Base-by-base conservation (phyloP, 1,139 yeast genomes). In the Debaryomycetaceae sp. region DNA sequence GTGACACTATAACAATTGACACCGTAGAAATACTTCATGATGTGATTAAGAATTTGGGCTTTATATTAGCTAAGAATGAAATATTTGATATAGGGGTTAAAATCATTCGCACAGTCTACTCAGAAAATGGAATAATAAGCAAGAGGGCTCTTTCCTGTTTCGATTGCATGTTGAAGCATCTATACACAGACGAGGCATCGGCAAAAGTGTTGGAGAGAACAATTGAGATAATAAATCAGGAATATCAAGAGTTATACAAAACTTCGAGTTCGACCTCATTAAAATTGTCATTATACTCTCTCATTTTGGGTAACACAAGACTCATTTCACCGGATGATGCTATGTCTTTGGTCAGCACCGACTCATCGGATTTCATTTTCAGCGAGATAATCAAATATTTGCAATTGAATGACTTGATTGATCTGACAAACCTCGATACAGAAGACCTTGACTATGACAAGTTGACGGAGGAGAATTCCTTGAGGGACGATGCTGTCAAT, bases 21-120 rank as follows among this genome's bases (percentile, higher is more conserved):
- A 69, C 77, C 35, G 75, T 85, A 53, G 95, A 87, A 56, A 75
- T 84, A 6, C 63, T 85, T 41, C 72, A 76, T 27, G 90, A 84
- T 53, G 57, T 85, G 37, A 65, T 84, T 41, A 75, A 74, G 47
- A 71, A 75, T 45, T 68, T 82, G 48, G 89, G 90, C 1, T 58
- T 65, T 27, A 71, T 69, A 8, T 68, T 87, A 39, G 56, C 69
- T 0, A 51, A 59, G 1, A 56, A 63, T 0, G 85, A 83, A 47
- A 56, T 77, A 9, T 53, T 52, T 1, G 56, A 58, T 22, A 61
- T 78, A 5, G 65, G 75, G 6, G 48, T 56, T 5, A 63, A 68
- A 27, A 60, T 82, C 38, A 62, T 76, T 8, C 53, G 62, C 6
- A 63, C 75, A 0, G 63, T 78, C 0, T 79, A 72, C 48, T 56